Evolutionary conservation across 768 basidiomycete genomes (phyloP), one percentile per base, ranked within the genome.

Genomic region (Suillus alpinus): DNA sequence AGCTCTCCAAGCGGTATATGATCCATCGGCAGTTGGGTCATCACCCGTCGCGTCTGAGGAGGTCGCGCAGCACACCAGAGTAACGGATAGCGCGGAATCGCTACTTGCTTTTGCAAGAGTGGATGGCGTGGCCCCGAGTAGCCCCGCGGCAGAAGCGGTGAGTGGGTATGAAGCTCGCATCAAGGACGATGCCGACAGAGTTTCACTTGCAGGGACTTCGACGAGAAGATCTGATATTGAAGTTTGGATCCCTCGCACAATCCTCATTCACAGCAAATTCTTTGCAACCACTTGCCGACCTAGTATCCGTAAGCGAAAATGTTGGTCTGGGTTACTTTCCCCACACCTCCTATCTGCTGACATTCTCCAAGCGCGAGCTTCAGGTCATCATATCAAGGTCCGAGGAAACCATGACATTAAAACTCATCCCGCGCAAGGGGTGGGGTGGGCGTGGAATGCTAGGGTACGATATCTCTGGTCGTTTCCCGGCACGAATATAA

Each of bases 361-460:
- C 36, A 52, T 23, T 56, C 62, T 23, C 65, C 64, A 94, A n/a
- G 92, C 80, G 80, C 52, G 78, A 81, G 50, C 75, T 94, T 40
- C 68, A 73, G 6, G 78, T 94, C 57, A 78, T 81, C 49, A 80
- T 92, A 9, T 73, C 84, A 32, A 84, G 91, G 34, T 72, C 76
- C 6, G 79, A 72, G 3, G 71, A 82, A 63, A 70, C 67, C 7
- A 65, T 84, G 14, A 76, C 76, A 20, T 67, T 93, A 60, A 80
- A 73, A n/a, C 76, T 94, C 46, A 87, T 78, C 3, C 92, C 93
- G 6, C 74, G 84, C 55, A 83, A 80, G 59, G 87, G 87, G 7
- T 97, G 94, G 94, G 93, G 92, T 63, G 94, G 94, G 10, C 79
- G 92, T 61, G 94, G 94, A 9, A 78, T 89, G 71, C 76, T 97